Evolutionary conservation across 1,284 basidiomycete genomes (phyloP).

Genomic region (Baeospora myosura): DNA sequence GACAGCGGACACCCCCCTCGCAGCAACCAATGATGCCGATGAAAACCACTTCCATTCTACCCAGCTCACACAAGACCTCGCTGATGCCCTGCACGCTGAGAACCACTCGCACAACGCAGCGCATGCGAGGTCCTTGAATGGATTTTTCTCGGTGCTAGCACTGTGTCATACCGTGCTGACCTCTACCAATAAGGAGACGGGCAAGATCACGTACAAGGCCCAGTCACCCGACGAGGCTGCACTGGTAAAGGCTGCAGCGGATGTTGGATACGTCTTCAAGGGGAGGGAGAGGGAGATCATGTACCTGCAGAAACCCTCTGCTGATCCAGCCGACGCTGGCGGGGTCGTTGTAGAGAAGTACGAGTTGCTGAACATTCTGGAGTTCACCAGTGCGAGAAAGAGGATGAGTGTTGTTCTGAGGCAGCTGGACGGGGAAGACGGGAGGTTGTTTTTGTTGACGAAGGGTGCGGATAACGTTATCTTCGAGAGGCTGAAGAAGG

Average conservation of each 20-base stretch:
- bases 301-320: slow-evolving; percentile 72
- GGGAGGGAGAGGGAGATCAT: slow-evolving; percentile 82
- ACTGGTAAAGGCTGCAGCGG: slow-evolving; percentile 93
- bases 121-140: slow-evolving; percentile 71
- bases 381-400: slow-evolving; percentile 92
- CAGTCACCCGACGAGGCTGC: slow-evolving; percentile 97
- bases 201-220: slow-evolving; percentile 87
- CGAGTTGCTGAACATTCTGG: slow-evolving; percentile 89
- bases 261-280: slow-evolving; percentile 89
- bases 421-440: slow-evolving; percentile 62
- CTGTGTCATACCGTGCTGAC: slow-evolving; percentile 95
- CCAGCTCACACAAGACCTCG: slow-evolving; percentile 26
- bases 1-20: slow-evolving; percentile 1
- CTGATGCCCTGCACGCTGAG: slow-evolving; percentile 27
- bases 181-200: slow-evolving; percentile 59
- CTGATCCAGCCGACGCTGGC: slow-evolving; percentile 1
- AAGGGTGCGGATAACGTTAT: slow-evolving; percentile 95
- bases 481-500: slow-evolving; percentile 77
- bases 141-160: slow-evolving; percentile 88
- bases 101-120: slow-evolving; percentile 39
- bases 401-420: slow-evolving; percentile 90
- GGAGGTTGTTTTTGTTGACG: slow-evolving; percentile 65
- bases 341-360: slow-evolving; percentile 58
- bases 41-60: slow-evolving; percentile 48
- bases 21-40: neutral